Conservation (phyloP, 2,329 filamentous ascomycete species). For the Claviceps africana region DNA sequence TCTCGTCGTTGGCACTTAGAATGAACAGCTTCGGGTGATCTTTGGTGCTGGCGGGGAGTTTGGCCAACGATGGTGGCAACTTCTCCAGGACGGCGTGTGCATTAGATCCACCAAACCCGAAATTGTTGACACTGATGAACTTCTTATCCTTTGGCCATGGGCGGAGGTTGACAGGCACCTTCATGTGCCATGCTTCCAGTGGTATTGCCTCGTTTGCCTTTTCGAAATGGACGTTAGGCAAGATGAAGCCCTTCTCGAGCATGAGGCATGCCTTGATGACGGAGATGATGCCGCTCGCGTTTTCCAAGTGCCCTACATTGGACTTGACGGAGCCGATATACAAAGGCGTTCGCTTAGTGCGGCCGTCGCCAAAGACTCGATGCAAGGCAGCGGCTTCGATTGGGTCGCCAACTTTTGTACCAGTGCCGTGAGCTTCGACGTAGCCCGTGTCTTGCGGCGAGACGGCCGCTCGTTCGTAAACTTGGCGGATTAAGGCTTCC, state of each 20-base stretch:
- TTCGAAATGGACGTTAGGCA: conserved; percentile 37
- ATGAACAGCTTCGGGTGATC: conserved; percentile 25
- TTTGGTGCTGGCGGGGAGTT: neutral
- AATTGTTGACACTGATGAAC: conserved; percentile 35
- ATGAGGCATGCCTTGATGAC: conserved; percentile 39
- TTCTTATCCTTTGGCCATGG: conserved; percentile 35
- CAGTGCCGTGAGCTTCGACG: conserved; percentile 41
- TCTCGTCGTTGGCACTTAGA: conserved; percentile 24
- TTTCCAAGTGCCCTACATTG: conserved; percentile 39
- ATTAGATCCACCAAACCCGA: conserved; percentile 33
- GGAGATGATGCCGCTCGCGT: conserved; percentile 34
- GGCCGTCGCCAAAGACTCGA: conserved; percentile 26
- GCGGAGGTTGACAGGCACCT: conserved; percentile 29
- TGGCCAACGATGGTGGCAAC: neutral
- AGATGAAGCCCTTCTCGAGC: conserved; percentile 34
- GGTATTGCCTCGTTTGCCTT: conserved; percentile 34
- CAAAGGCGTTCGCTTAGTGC: conserved; percentile 27
- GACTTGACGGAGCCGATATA: conserved; percentile 36
- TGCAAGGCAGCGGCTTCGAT: conserved; percentile 37
- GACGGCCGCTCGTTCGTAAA: conserved; percentile 20
- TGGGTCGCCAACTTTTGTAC: conserved; percentile 41
- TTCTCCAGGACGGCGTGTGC: conserved; percentile 26
- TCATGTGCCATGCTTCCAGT: conserved; percentile 34
- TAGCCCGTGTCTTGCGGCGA: conserved; percentile 17
- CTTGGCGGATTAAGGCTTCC: conserved; percentile 22